Conservation (phyloP, 2,329 filamentous ascomycete genomes). For the Samsoniella hepiali region DNA sequence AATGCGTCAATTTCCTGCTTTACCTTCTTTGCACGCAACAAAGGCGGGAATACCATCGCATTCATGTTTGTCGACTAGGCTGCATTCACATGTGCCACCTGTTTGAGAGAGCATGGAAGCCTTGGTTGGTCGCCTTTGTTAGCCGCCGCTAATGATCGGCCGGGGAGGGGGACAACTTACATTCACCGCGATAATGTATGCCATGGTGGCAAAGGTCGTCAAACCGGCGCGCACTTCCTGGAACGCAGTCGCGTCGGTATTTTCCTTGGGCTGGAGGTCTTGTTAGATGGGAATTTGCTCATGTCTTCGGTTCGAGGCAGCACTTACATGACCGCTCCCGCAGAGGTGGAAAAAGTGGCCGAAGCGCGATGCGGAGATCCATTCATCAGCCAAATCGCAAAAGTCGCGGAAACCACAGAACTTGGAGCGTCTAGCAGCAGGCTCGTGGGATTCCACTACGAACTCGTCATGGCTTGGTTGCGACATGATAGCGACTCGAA, state of each 20-base stretch:
- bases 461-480: constrained; percentile 17
- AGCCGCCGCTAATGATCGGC: constrained; percentile 3
- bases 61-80: constrained; percentile 37
- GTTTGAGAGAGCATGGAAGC: constrained; percentile 69
- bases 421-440: constrained; percentile 25
- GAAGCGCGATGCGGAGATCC: constrained; percentile 43
- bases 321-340: constrained; percentile 65
- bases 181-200: constrained; percentile 78
- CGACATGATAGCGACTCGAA: constrained; percentile 1
- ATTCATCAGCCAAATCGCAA: constrained; percentile 35
- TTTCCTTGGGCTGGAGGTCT: constrained; percentile 56
- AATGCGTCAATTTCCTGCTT: constrained; percentile 17
- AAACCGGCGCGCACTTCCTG: constrained; percentile 76
- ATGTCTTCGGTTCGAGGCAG: not conserved
- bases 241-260: constrained; percentile 67
- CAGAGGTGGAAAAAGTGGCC: constrained; percentile 64
- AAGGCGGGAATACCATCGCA: constrained; percentile 49
- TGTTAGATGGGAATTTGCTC: not conserved
- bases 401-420: constrained; percentile 35
- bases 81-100: constrained; percentile 73
- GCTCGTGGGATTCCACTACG: constrained; percentile 18
- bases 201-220: constrained; percentile 79
- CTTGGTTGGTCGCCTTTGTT: constrained; percentile 42
- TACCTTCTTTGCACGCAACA: constrained; percentile 46
- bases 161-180: constrained; percentile 34